Evolutionary conservation across 768 basidiomycete genomes (phyloP).

Genomic region (Kwoniella sp.): DNA sequence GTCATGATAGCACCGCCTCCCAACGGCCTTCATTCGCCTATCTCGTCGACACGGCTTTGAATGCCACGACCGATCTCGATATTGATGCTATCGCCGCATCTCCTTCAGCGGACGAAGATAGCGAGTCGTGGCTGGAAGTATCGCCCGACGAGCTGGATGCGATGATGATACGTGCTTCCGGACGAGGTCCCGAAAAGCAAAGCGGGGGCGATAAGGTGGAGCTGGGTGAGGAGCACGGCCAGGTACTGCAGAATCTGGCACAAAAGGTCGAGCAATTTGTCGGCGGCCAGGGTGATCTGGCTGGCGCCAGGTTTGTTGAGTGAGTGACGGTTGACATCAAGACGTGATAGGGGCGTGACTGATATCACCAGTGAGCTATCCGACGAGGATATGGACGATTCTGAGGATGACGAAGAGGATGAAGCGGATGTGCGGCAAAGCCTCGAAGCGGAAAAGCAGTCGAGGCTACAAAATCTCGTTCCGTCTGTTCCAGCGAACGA

Average conservation of each 20-base stretch:
- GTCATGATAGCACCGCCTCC: slow-evolving; percentile 54
- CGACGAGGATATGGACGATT: slow-evolving; percentile 57
- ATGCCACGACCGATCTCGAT: slow-evolving; percentile 46
- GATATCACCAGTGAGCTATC: slow-evolving; percentile 60
- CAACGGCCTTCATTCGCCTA: slow-evolving; percentile 71
- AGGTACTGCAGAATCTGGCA: slow-evolving; percentile 69
- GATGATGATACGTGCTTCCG: slow-evolving; percentile 55
- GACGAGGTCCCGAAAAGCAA: slow-evolving; percentile 54
- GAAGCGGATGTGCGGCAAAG: slow-evolving; percentile 52
- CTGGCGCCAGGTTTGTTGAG: slow-evolving; percentile 89
- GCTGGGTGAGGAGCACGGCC: slow-evolving; percentile 63
- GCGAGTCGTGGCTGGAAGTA: slow-evolving; percentile 82
- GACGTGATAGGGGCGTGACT: background rate
- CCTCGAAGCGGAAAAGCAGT: slow-evolving; percentile 55
- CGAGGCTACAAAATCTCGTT: slow-evolving; percentile 74
- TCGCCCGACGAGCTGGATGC: slow-evolving; percentile 71
- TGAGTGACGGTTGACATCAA: slow-evolving; percentile 52
- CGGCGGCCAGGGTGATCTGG: slow-evolving; percentile 78
- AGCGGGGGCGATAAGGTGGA: slow-evolving; percentile 55
- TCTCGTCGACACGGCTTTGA: slow-evolving; percentile 64
- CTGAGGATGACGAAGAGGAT: slow-evolving; percentile 54
- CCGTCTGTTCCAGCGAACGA: slow-evolving; percentile 72
- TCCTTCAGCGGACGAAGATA: slow-evolving; percentile 57
- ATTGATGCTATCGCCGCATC: slow-evolving; percentile 33
- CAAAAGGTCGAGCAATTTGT: slow-evolving; percentile 84